Evolutionary conservation across 805 yeast genomes (phyloP), one percentile per base, ranked within the genome.

Genomic region (Isabelozyma heimii): DNA sequence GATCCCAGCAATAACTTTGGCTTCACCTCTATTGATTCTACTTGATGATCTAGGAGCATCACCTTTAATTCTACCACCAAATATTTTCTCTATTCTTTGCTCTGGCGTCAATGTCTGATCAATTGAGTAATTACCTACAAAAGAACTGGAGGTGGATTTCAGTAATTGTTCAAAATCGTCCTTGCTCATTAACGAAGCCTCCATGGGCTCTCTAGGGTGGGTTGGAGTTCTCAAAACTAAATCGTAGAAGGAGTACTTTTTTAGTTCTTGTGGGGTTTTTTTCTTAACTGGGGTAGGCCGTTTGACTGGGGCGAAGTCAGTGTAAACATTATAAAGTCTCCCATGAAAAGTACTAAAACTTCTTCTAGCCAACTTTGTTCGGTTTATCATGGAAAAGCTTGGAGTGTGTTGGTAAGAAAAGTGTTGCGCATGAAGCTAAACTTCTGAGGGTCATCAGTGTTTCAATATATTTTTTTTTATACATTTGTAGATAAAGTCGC

Each of bases 1-100:
- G 0, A 94, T 73, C 0, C 97, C 97, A 0, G 68, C 76, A 6
- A 74, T 67, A 9, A 59, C 52, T 37, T 60, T 59, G 0, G 77
- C 69, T 43, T 73, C 64, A 4, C 76, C 76, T 49, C 72, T 50
- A 9, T 56, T 49, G 12, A 68, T 49, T 47, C 77, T 55, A 54
- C 74, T 67, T 1, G 77, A 69, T 13, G 75, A 63, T 35, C 59
- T 57, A 8, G 82, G 70, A 5, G 70, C 67, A 16, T 77, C 82
- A 5, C 86, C 87, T 50, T 75, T 76, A 33, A 81, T 61, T 47
- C 85, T 65, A 0, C 82, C 82, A 0, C 87, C 87, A 63, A 83
- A 83, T 1, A 82, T 77, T 40, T 63, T 66, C 15, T 64, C 62
- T 60, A 82, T 75, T 46, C 81, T 69, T 42, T 80, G 79, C 47